Evolutionary conservation across 2,329 filamentous ascomycete species (phyloP), one percentile per base, ranked within the genome.

Genomic region (Beauveria australis): DNA sequence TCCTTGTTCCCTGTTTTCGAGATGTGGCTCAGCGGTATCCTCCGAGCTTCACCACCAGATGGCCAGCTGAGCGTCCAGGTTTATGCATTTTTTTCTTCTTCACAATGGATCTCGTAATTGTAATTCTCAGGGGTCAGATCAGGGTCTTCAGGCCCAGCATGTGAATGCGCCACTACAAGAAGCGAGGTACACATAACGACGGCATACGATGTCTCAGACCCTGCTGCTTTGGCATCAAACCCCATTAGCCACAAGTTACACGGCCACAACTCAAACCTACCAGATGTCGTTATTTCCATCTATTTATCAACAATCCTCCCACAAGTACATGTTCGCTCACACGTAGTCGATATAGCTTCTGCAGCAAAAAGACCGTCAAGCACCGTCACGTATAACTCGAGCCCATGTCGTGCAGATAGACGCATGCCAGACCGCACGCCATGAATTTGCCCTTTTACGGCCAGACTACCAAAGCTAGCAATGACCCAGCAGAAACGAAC

Each of bases 11-110:
- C 26, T 56, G 53, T 47, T 54, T 44, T 43, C n/a, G 19, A 37
- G 41, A 46, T 46, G 53, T 56, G 53, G 53, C 53, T 56, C 53
- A 56, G 26, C 53, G 53, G 53, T 26, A 56, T 28, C 53, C 40
- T 56, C 53, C 53, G 53, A 56, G 30, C 30, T 33, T 33, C 30
- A 33, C 10, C 10, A 33, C 33, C 33, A 37, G 33, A 16, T 37
- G 33, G 12, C 12, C 12, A 16, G 33, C 33, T 37, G 33, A 16
- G 33, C 14, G 33, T 37, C 12, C 33, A 16, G 33, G 12, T 37
- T 37, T 37, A 16, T 37, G 5, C 10, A 37, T 6, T 37, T 16
- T 6, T 5, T 14, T 16, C 22, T 24, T 37, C 12, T 37, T 37
- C 12, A 47, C 44, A 24, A 24, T 8, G 6, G 5, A 24, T 24